Conservation (phyloP, 352 stramenopile genomes). For the Phytophthora constricta region DNA sequence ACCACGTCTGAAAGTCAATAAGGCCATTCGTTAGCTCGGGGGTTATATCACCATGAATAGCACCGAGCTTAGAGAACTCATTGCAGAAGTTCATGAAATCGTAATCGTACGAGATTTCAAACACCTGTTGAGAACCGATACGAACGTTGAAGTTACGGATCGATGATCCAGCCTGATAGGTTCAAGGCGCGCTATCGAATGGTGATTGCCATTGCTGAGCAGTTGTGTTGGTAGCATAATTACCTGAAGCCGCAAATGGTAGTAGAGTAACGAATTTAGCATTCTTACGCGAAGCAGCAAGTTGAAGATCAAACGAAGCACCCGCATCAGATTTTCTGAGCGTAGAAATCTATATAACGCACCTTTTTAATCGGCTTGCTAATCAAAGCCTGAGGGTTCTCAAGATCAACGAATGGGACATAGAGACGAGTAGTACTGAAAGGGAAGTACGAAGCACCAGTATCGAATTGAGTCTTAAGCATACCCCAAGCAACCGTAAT, state of each 20-base stretch:
- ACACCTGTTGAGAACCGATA: not conserved
- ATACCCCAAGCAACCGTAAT: not conserved
- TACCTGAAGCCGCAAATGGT: slow-evolving; percentile 3
- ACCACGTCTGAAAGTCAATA: slow-evolving; percentile 8
- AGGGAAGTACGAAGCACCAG: not conserved
- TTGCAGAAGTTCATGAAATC: not conserved
- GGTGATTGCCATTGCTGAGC: slow-evolving; percentile 1
- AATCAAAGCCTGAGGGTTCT: not conserved
- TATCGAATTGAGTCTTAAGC: not conserved
- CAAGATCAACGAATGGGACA: not conserved
- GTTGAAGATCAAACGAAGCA: slow-evolving; percentile 12
- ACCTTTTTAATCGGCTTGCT: not conserved
- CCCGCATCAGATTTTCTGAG: not conserved
- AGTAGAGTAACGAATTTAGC: slow-evolving; percentile 12
- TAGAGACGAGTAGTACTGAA: not conserved
- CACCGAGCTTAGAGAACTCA: not conserved
- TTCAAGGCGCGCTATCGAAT: slow-evolving; percentile 9
- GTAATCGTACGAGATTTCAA: slow-evolving; percentile 8
- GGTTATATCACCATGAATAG: slow-evolving; percentile 8
- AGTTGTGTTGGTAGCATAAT: not conserved
- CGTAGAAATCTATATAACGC: not conserved
- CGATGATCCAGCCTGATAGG: not conserved
- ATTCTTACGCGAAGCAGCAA: slow-evolving; percentile 14
- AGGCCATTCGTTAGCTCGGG: slow-evolving; percentile 8
- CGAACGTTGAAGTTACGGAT: slow-evolving; percentile 19